These are phyloP conservation scores for Saccharomycopsis fodiens DNA, from an alignment of 805 yeast genomes.

Conservation along the genomic window DNA sequence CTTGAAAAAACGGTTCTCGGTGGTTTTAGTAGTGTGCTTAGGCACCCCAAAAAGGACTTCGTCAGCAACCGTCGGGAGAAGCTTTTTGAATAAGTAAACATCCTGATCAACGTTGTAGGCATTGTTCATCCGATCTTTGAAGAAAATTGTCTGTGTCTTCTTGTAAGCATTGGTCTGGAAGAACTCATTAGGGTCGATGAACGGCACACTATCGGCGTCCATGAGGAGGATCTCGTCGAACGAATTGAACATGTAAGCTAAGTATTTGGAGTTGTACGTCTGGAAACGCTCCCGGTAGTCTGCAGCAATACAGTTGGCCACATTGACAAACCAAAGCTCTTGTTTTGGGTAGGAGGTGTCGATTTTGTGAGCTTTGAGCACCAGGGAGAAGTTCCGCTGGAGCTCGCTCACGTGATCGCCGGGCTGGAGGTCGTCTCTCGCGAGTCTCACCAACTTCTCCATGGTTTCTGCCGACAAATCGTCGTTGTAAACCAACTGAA, in stretches of 20 bases:
- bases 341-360: slow-evolving; percentile 23
- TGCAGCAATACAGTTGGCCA: slow-evolving; percentile 22
- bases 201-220: slow-evolving; percentile 45
- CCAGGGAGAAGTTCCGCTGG: background rate
- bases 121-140: slow-evolving; percentile 39
- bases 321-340: slow-evolving; percentile 36
- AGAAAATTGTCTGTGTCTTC: slow-evolving; percentile 33
- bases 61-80: slow-evolving; percentile 37
- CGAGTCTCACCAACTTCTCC: slow-evolving; percentile 28
- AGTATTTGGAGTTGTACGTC: slow-evolving; percentile 38
- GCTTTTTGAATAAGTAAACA: slow-evolving; percentile 34
- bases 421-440: slow-evolving; percentile 33
- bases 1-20: slow-evolving; percentile 32
- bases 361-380: slow-evolving; percentile 23
- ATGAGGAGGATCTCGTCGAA: slow-evolving; percentile 42
- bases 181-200: slow-evolving; percentile 33
- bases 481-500: slow-evolving; percentile 33
- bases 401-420: background rate
- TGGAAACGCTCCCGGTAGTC: slow-evolving; percentile 24
- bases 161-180: slow-evolving; percentile 29
- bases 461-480: slow-evolving; percentile 28
- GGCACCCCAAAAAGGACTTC: slow-evolving; percentile 30
- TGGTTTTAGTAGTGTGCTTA: slow-evolving; percentile 29
- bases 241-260: slow-evolving; percentile 41
- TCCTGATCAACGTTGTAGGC: slow-evolving; percentile 31